A percentile compares a stretch with the other conserved stretches of the same genome.
Evolutionary conservation across 495 filamentous ascomycete genomes (phyloP).

Genomic region (Aspergillus hancockii): DNA sequence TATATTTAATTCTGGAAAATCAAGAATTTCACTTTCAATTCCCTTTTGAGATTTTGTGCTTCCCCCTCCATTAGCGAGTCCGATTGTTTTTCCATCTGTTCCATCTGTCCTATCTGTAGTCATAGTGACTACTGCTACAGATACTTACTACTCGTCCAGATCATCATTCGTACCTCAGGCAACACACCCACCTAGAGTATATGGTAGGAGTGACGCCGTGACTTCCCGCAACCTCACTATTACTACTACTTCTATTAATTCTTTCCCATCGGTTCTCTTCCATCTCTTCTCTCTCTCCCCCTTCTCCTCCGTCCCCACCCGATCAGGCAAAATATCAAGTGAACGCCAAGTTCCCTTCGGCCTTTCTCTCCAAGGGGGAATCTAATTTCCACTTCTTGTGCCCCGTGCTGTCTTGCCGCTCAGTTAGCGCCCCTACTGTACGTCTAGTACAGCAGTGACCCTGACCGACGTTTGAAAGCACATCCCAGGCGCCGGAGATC

Average conservation of each 20-base stretch:
- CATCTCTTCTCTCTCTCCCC: background rate
- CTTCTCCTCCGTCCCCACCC: background rate
- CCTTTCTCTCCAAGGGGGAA: background rate
- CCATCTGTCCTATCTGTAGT: too few species aligned
- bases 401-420: conserved; percentile 1
- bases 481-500: conserved; percentile 1
- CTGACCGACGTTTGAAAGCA: conserved; percentile 1
- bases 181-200: background rate
- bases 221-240: background rate
- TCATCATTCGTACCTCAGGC: too few species aligned
- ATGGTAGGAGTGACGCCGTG: background rate
- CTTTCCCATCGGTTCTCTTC: background rate
- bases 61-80: background rate
- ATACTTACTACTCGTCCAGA: too few species aligned
- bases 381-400: conserved; percentile 4
- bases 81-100: background rate
- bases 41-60: background rate
- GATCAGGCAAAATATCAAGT: background rate
- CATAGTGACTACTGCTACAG: too few species aligned
- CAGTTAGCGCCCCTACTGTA: conserved; percentile 5
- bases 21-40: background rate
- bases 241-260: background rate
- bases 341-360: background rate
- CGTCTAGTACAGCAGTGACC: conserved; percentile 1
- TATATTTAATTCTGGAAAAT: background rate